A percentile compares a stretch with the other conserved stretches of the same genome.
Conservation (phyloP, 2,329 filamentous ascomycete genomes). For the Scopulariopsis brevicaulis region DNA sequence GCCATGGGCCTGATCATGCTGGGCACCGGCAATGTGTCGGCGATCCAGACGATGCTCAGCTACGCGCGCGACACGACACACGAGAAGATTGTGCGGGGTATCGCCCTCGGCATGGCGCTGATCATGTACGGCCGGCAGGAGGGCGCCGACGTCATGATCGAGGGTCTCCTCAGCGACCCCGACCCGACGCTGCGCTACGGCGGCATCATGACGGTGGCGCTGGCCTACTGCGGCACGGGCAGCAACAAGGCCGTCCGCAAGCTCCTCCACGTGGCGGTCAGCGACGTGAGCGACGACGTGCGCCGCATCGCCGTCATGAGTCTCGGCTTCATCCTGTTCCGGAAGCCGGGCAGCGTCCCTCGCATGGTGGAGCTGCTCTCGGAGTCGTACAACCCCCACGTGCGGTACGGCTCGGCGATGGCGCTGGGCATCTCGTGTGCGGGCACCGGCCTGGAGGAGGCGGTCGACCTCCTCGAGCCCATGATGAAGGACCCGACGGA, state of each 20-base stretch:
- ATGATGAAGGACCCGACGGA: slow-evolving; percentile 99
- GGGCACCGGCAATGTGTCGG: slow-evolving; percentile 90
- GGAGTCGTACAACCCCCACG: slow-evolving; percentile 97
- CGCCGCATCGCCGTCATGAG: slow-evolving; percentile 94
- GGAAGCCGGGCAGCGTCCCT: slow-evolving; percentile 92
- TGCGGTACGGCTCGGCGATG: slow-evolving; percentile 96
- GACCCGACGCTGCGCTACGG: slow-evolving; percentile 91
- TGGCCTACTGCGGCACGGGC: slow-evolving; percentile 93
- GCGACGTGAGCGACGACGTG: slow-evolving; percentile 96
- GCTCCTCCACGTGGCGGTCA: slow-evolving; percentile 89
- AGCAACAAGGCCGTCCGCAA: slow-evolving; percentile 98
- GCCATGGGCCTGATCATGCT: slow-evolving; percentile 98
- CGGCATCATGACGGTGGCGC: slow-evolving; percentile 95
- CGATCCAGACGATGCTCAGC: slow-evolving; percentile 91
- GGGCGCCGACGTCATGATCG: slow-evolving; percentile 86
- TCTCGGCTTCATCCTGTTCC: slow-evolving; percentile 95
- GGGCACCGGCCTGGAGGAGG: slow-evolving; percentile 89
- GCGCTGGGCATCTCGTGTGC: slow-evolving; percentile 96
- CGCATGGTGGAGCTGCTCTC: slow-evolving; percentile 98
- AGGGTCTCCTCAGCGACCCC: slow-evolving; percentile 83
- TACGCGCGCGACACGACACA: slow-evolving; percentile 97
- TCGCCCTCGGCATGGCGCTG: slow-evolving; percentile 91
- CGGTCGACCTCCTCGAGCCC: slow-evolving; percentile 90
- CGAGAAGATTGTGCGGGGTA: slow-evolving; percentile 95
- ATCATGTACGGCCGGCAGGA: slow-evolving; percentile 98